Base-by-base conservation (phyloP, 2,329 filamentous ascomycete genomes). In the Pseudonectria foliicola region DNA sequence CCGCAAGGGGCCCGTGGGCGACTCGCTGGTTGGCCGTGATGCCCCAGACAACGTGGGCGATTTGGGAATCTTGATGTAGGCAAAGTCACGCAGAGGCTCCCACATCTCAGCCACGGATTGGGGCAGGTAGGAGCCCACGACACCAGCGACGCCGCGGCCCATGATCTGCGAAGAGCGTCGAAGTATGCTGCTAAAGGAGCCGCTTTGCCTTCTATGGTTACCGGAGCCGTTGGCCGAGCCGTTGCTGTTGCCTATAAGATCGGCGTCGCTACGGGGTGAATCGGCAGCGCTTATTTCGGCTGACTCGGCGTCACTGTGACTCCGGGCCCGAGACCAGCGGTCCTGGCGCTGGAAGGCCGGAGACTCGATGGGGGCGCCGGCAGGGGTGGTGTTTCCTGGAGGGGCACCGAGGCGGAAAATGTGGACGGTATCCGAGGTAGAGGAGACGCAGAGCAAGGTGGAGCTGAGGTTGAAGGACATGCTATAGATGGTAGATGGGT, bases 401-500 rank as follows among this genome's bases (percentile, higher is more conserved):
- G 75, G 69, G 34, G 62, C 68, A 34, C 68, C 69, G 13, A 98
- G 71, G 35, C 89, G 86, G 67, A 98, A 98, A 33, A 98, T 88
- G 58, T 98, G 92, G 8, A 98, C 82, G 0, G 92, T 98, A 54
- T 98, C 92, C 1, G 89, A 94, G 2, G 88, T 89, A 3, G 90
- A 96, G 5, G 92, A 96, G 27, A 98, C 89, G 54, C 89, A 95
- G 25, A 98, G 75, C 10, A 98, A 70, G 2, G 89, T 95, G 3
- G 89, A 94, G 39, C 85, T 88, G 32, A 88, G 80, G 60, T 98
- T 98, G 66, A 98, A 98, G 2, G 89, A 94, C 88, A 98, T 95
- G 75, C 88, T 94, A 65, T 89, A 95, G 49, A 98, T 98, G 27
- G 86, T 83, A 2, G 89, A 89, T 1, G 92, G 92, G 61, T 95